Evolutionary conservation across 2,329 filamentous ascomycete genomes (phyloP), one percentile per base, ranked within the genome.

Genomic region (Lasiodiplodia theobromae): DNA sequence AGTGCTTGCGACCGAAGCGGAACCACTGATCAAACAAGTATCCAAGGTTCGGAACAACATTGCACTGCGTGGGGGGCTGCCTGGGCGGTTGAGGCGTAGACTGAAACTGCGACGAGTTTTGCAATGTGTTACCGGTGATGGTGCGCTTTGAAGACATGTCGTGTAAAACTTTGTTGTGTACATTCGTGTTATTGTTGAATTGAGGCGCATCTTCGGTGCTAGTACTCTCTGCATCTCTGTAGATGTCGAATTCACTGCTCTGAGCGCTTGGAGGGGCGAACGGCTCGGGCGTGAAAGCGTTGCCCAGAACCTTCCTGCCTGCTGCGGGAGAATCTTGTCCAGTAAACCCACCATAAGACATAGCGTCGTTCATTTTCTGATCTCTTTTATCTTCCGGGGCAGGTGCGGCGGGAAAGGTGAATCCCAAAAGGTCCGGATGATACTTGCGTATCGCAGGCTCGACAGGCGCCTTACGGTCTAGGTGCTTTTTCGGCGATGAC

Each of bases 21-120:
- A 64, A 16, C 60, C 60, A 64, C 31, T 64, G 60, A 14, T 52
- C 60, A 14, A 64, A 38, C 3, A 64, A 3, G 11, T 37, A 4
- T 16, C 37, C 28, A 6, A 64, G 44, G 8, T 49, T 14, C 2
- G 60, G 58, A 44, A 49, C 25, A 23, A 49, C 31, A 28, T 63
- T 63, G 58, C n/a, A 31, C 31, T 21, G 54, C 23, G 54, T 38
- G 4, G 31, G n/a, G n/a, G 18, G 18, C 44, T n/a, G 44, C 10
- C 44, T 21, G 3, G 44, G 34, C 6, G 31, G 14, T 16, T 12
- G 54, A 37, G 31, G 54, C 8, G 14, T 11, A 23, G 25, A 12
- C 5, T n/a, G 16, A 23, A 12, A 14, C 10, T 57, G 18, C 14
- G 18, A 8, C 6, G 14, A n/a, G 34, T 8, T 37, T n/a, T 28